phyloP scores from a whole-genome alignment of 345 rosid genomes.

The Gossypium rotundifolium region DNA sequence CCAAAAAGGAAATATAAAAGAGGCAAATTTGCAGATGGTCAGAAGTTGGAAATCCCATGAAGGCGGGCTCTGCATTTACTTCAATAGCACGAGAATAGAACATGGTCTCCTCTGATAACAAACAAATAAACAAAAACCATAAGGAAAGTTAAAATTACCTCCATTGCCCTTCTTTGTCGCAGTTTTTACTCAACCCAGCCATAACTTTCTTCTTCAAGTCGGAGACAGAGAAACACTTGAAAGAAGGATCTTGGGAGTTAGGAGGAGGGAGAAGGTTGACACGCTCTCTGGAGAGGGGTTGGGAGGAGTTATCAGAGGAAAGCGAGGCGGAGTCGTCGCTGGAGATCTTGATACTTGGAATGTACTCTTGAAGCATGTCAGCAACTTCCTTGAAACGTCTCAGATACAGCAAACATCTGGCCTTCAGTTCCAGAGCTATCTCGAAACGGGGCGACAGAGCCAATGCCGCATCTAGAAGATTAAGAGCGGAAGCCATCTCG shows the following conservation, averaged over 20 bases:
- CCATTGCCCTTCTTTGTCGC: conserved; percentile 86
- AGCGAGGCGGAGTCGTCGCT: conserved; percentile 46
- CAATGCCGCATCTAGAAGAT: conserved; percentile 72
- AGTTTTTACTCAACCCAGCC: conserved; percentile 72
- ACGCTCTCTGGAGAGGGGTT: conserved; percentile 43
- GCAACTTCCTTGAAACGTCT: conserved; percentile 63
- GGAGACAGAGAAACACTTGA: conserved; percentile 82
- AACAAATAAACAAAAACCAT: conserved; percentile 13
- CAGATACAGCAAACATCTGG: conserved; percentile 55
- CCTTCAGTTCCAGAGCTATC: conserved; percentile 60
- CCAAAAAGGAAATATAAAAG: neutral
- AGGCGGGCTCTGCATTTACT: conserved; percentile 3
- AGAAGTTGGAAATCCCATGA: neutral
- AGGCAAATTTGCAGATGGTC: neutral
- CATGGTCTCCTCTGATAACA: neutral
- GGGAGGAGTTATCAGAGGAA: conserved; percentile 50
- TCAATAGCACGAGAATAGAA: conserved; percentile 9
- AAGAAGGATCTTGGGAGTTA: conserved; percentile 37
- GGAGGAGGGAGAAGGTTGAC: conserved; percentile 42
- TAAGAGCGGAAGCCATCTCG: conserved; percentile 59
- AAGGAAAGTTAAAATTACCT: conserved; percentile 39
- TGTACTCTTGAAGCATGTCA: conserved; percentile 78
- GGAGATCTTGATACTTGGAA: conserved; percentile 57
- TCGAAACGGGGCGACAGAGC: conserved; percentile 66
- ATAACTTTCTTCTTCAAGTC: conserved; percentile 86